Evolutionary conservation across 2,329 filamentous ascomycete species (phyloP), one percentile per base, ranked within the genome.

Genomic region (Xylariaceae sp.): DNA sequence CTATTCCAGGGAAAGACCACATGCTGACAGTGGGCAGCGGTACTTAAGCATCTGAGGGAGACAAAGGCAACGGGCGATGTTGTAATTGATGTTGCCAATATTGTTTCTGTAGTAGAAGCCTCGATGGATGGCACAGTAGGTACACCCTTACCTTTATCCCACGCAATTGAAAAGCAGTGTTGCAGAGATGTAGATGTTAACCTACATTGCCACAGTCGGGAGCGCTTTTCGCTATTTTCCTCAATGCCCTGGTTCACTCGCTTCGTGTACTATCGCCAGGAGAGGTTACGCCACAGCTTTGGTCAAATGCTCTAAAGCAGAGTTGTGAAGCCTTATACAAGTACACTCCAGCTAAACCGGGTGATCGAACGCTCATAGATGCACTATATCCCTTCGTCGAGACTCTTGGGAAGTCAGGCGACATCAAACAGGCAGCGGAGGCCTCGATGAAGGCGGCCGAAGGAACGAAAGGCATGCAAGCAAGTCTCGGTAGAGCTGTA

Each of bases 351-450:
- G 94, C 94, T 0, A 85, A 87, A 47, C 88, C 88, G 0, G 94
- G 94, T 23, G 94, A 99, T 70, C 82, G 94, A 44, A 99, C 94
- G 0, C 76, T 97, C 29, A 83, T 97, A 27, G 94, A 99, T 73
- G 92, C 93, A 1, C 77, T 99, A 43, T 83, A 89, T 58, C 94
- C 94, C 1, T 99, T 97, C 69, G 86, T 95, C 45, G 82, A 91
- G 36, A 83, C 81, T 3, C 80, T 97, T 2, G 78, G 74, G 6
- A 73, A 81, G 65, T 86, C 85, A 0, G 83, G 83, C 11, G 83
- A 89, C 67, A 70, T 94, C 16, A 81, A 83, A 60, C 79, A 85
- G 68, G 92, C 94, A 6, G 91, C 91, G 0, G 78, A 84, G 64
- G 91, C 90, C 2, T 87, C 92, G 0, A 82, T 83, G 59, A 79